Percentiles rank a stretch among this genome's conserved stretches.
phyloP scores from a whole-genome alignment of 352 stramenopile species.

The Pythium folliculosum region DNA sequence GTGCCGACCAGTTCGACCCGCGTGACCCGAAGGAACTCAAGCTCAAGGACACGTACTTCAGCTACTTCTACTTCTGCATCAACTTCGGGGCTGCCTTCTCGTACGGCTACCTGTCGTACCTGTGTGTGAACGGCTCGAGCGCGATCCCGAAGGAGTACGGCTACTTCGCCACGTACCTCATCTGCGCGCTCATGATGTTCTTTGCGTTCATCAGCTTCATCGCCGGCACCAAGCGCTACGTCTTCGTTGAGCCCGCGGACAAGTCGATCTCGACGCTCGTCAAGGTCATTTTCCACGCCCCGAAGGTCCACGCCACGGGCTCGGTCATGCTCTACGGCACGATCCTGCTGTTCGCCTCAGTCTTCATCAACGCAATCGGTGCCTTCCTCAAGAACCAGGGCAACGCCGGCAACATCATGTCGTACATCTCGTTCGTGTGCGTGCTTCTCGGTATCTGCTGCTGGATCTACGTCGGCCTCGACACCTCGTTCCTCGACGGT shows the following conservation, averaged over 20 bases:
- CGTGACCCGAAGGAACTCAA: conserved; percentile 40
- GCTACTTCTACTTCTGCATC: conserved; percentile 79
- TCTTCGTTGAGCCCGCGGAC: conserved; percentile 40
- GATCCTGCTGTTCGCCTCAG: conserved; percentile 38
- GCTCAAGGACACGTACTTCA: conserved; percentile 73
- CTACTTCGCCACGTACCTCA: conserved; percentile 78
- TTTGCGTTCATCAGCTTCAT: conserved; percentile 46
- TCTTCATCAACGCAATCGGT: conserved; percentile 54
- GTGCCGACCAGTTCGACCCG: conserved; percentile 59
- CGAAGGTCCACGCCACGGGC: conserved; percentile 33
- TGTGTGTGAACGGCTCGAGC: conserved; percentile 72
- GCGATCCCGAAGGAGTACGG: conserved; percentile 67
- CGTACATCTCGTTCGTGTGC: conserved; percentile 42
- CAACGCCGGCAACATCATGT: conserved; percentile 42
- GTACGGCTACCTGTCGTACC: conserved; percentile 74
- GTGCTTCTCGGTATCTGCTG: conserved; percentile 39
- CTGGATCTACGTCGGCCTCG: conserved; percentile 47
- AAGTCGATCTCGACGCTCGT: conserved; percentile 56
- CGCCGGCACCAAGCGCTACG: conserved; percentile 48
- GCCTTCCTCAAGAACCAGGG: conserved; percentile 48
- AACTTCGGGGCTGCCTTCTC: conserved; percentile 72
- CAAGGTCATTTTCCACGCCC: conserved; percentile 31
- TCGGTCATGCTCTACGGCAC: conserved; percentile 44
- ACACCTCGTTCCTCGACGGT: conserved; percentile 49
- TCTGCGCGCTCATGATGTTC: conserved; percentile 45